A percentile compares a stretch with the other conserved stretches of the same genome.
These are phyloP conservation scores for Mayamaea pseudoterrestris DNA, from an alignment of 108 stramenopile genomes.

Conservation along the genomic window DNA sequence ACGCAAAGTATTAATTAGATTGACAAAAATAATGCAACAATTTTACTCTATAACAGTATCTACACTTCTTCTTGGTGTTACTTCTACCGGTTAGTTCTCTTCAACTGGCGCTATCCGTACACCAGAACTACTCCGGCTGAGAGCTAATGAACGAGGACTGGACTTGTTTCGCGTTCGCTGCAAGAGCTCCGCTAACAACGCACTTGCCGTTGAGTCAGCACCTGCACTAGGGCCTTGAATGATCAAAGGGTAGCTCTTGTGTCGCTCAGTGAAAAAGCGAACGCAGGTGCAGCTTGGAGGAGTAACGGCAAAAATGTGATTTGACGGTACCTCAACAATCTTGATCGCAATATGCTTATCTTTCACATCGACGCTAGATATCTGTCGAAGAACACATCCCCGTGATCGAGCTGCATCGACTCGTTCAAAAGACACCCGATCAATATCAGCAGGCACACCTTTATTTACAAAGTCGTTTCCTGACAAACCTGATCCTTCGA, in stretches of 20 bases:
- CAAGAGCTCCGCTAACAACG: slow-evolving; percentile 51
- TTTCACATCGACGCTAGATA: slow-evolving; percentile 47
- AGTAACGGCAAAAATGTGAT: slow-evolving; percentile 54
- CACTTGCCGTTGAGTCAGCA: slow-evolving; percentile 62
- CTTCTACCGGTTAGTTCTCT: too few relatives aligned
- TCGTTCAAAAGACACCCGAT: slow-evolving; percentile 16
- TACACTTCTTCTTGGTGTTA: too few relatives aligned
- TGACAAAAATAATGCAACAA: too few relatives aligned
- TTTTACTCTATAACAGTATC: too few relatives aligned
- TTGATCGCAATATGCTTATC: slow-evolving; percentile 25
- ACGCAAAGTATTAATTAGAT: too few relatives aligned
- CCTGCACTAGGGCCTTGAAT: slow-evolving; percentile 63
- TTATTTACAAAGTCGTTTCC: background rate
- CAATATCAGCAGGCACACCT: slow-evolving; percentile 13
- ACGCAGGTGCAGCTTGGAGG: slow-evolving; percentile 50
- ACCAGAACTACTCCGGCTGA: slow-evolving; percentile 10
- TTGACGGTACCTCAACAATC: slow-evolving; percentile 50
- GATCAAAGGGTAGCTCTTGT: slow-evolving; percentile 47
- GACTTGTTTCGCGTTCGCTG: slow-evolving; percentile 30
- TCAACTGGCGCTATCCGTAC: too few relatives aligned
- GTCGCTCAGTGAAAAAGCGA: slow-evolving; percentile 59
- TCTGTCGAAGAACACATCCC: slow-evolving; percentile 55
- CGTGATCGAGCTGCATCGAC: slow-evolving; percentile 30
- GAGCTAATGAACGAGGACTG: slow-evolving; percentile 23
- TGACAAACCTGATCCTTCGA: too few relatives aligned